Percentiles rank a stretch among this genome's conserved stretches.
Conservation (phyloP, 2,329 filamentous ascomycete species). For the Pyrenochaeta sp. region DNA sequence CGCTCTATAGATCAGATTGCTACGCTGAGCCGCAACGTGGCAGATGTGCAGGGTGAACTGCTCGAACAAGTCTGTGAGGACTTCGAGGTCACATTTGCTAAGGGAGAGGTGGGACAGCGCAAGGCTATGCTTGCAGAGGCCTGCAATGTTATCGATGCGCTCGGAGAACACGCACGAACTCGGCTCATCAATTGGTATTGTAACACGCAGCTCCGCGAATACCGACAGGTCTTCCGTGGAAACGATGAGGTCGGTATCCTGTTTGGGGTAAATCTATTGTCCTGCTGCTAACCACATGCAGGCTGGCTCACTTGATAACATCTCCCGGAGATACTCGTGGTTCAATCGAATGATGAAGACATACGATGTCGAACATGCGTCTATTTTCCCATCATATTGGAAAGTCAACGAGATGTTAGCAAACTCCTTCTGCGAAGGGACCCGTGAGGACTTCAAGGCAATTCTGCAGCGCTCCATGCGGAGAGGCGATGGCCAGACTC, state of each 20-base stretch:
- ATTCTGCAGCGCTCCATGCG: constrained; percentile 91
- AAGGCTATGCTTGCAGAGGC: constrained; percentile 81
- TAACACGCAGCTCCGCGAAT: constrained; percentile 95
- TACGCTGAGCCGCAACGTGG: constrained; percentile 87
- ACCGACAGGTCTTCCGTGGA: constrained; percentile 92
- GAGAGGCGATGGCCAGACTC: constrained; percentile 75
- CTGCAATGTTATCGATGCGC: constrained; percentile 91
- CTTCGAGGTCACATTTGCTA: constrained; percentile 94
- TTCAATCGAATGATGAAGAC: constrained; percentile 95
- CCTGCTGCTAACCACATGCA: constrained; percentile 25
- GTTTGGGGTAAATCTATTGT: constrained; percentile 1
- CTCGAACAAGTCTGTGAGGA: constrained; percentile 99
- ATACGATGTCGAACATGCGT: constrained; percentile 91
- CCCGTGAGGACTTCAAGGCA: constrained; percentile 91
- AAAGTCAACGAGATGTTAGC: constrained; percentile 88
- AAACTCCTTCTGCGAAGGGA: constrained; percentile 94
- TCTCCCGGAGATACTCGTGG: constrained; percentile 93
- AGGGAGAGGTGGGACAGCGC: constrained; percentile 77
- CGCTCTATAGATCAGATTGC: constrained; percentile 98
- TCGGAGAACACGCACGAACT: constrained; percentile 85
- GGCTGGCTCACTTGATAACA: constrained; percentile 95
- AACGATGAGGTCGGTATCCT: constrained; percentile 74
- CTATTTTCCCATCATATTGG: constrained; percentile 88
- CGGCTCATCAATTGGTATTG: constrained; percentile 95
- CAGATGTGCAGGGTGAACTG: constrained; percentile 89